Base-by-base conservation (phyloP, 306 rosid species). In the Cercis canadensis region DNA sequence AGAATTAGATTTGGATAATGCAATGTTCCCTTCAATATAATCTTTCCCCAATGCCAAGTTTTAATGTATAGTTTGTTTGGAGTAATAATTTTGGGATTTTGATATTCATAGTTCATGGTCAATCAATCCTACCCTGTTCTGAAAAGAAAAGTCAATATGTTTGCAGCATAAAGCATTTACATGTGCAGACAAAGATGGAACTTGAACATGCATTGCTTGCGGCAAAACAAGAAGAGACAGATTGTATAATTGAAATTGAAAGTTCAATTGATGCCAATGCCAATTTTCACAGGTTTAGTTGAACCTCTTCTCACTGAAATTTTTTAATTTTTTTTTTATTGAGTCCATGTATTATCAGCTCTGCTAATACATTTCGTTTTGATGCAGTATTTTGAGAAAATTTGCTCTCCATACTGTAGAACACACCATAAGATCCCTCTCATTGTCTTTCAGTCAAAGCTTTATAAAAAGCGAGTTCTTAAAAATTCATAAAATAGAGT, bases 211-310 rank as follows among this genome's bases (percentile, higher is more conserved):
- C 92, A 51, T 80, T 93, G 47, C 15, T 49, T 56, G 75, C 70
- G 47, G 84, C 88, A 70, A 87, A 84, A 70, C 46, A 81, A 58
- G 92, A 83, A 65, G 84, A 72, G 45, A 62, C 59, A 69, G 97
- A 93, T 68, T 84, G 75, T 75, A 57, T 93, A 61, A 77, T 93
- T 69, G 98, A 93, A 82, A 88, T 93, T 53, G 90, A 81, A 77
- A 86, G 98, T 81, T 86, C 88, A 74, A 89, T 93, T 68, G 90
- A 84, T 52, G 72, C 83, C 83, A 93, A 90, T 76, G 85, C 98
- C 34, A 80, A 75, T 65, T 88, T 87, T 72, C 97, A 90, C 94
- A 93, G 98, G 98, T 88, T 75, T 84, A 58, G 61, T 62, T 34
- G 45, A 19, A 32, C 45, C 61, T 46, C 75, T 75, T 58, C 62